A percentile compares a stretch with the other conserved stretches of the same genome.
These are phyloP conservation scores for Rhamnella rubrinervis DNA, from an alignment of 331 rosid genomes.

Conservation along the genomic window DNA sequence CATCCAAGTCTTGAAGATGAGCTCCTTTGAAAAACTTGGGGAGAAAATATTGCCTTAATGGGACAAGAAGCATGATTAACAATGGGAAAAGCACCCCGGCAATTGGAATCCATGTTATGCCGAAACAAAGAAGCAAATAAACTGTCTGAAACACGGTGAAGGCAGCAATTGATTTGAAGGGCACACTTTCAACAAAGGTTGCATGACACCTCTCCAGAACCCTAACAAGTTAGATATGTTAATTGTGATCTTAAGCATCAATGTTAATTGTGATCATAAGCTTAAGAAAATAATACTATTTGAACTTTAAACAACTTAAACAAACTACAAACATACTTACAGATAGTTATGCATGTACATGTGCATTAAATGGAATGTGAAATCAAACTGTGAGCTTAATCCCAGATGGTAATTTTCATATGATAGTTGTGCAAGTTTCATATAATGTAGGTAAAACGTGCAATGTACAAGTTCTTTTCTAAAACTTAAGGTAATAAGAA, in stretches of 20 bases:
- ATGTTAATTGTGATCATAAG: neutral
- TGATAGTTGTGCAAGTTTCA: neutral
- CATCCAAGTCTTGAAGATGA: constrained; percentile 95
- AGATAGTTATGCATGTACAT: too few species aligned
- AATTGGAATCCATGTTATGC: constrained; percentile 94
- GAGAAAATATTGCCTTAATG: constrained; percentile 85
- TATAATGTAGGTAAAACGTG: neutral
- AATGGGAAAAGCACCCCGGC: constrained; percentile 96
- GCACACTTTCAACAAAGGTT: constrained; percentile 81
- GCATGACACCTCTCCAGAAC: constrained; percentile 83
- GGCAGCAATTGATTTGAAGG: constrained; percentile 73
- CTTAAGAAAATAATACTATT: neutral
- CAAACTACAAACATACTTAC: too few species aligned
- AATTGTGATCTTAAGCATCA: neutral
- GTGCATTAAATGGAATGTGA: too few species aligned
- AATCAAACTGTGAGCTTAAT: too few species aligned
- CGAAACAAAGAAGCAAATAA: constrained; percentile 86
- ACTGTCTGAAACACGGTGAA: constrained; percentile 85
- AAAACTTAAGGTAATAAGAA: constrained; percentile 1
- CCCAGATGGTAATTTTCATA: too few species aligned
- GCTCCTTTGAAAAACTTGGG: constrained; percentile 78
- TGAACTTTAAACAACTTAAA: too few species aligned
- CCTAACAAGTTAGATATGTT: constrained; percentile 36
- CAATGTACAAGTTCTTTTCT: neutral
- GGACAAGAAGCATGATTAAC: constrained; percentile 98